phyloP scores from a whole-genome alignment of 257 asterid genomes.

The Solanum etuberosum region DNA sequence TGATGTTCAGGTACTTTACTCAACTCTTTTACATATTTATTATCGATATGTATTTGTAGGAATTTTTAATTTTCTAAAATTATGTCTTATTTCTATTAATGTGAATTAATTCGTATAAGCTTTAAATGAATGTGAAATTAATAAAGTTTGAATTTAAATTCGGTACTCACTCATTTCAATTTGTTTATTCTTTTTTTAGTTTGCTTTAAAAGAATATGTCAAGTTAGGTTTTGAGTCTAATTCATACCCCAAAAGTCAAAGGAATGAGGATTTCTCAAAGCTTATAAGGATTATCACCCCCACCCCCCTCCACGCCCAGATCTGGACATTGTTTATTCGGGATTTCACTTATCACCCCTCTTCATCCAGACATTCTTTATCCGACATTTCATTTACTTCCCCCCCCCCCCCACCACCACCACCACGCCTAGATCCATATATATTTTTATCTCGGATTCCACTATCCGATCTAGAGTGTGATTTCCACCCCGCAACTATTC shows the following conservation, averaged over 20 bases:
- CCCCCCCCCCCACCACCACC: neutral
- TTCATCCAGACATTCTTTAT: too few species aligned
- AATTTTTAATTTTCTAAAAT: neutral
- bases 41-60: neutral
- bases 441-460: too few species aligned
- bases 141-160: too few species aligned
- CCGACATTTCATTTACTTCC: too few species aligned
- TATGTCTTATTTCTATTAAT: too few species aligned
- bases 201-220: too few species aligned
- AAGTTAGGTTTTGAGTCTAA: too few species aligned
- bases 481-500: too few species aligned
- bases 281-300: neutral
- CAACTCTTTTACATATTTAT: neutral
- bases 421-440: too few species aligned
- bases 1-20: slow-evolving; percentile 33
- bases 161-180: neutral
- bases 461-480: neutral
- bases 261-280: too few species aligned
- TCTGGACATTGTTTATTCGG: too few species aligned
- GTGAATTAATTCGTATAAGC: neutral
- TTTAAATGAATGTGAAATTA: neutral
- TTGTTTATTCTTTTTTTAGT: too few species aligned
- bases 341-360: neutral
- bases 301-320: neutral
- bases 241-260: neutral